These are phyloP conservation scores for Exserohilum rostratum DNA, from an alignment of 2,329 filamentous ascomycete species.

Conservation along the genomic window DNA sequence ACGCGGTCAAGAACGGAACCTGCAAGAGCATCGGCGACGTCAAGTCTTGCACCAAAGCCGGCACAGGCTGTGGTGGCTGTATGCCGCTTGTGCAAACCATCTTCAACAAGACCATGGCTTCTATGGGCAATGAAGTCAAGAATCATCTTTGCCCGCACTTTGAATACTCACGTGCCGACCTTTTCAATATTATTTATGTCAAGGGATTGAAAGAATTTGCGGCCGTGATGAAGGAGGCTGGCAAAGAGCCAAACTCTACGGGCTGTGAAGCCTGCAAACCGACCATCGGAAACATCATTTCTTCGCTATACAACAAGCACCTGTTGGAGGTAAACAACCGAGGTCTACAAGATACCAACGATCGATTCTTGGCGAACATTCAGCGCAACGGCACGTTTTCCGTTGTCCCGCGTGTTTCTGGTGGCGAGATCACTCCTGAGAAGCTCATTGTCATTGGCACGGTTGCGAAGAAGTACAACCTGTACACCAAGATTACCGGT, in stretches of 20 bases:
- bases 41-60: conserved; percentile 89
- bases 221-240: conserved; percentile 79
- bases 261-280: conserved; percentile 91
- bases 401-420: conserved; percentile 81
- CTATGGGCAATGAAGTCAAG: conserved; percentile 84
- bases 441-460: conserved; percentile 83
- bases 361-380: conserved; percentile 85
- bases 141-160: conserved; percentile 89
- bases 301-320: conserved; percentile 83
- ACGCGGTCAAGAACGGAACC: conserved; percentile 73
- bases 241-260: conserved; percentile 71
- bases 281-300: conserved; percentile 77
- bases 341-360: conserved; percentile 89
- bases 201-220: conserved; percentile 75
- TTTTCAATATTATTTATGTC: conserved; percentile 88
- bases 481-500: conserved; percentile 93
- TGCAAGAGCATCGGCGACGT: conserved; percentile 83
- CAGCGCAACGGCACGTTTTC: conserved; percentile 91
- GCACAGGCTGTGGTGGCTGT: conserved; percentile 88
- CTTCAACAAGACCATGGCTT: conserved; percentile 86
- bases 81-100: conserved; percentile 87
- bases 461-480: conserved; percentile 80
- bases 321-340: conserved; percentile 73
- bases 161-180: conserved; percentile 78
- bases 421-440: conserved; percentile 85